These are phyloP conservation scores for Kregervanrija fluxuum DNA, from an alignment of 805 yeast species.

Conservation along the genomic window DNA sequence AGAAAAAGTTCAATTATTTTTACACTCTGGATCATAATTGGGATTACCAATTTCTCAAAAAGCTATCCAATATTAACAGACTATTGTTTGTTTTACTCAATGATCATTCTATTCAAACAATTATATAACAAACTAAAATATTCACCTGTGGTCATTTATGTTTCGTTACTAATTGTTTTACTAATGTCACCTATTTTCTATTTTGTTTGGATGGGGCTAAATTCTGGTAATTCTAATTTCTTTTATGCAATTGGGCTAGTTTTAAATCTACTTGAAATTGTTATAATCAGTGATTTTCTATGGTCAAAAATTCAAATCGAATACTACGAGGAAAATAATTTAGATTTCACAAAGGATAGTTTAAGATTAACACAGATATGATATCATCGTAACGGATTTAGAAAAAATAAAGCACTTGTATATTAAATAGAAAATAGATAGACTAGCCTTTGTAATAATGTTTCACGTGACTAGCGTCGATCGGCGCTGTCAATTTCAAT, in stretches of 20 bases:
- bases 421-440: not conserved
- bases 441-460: no score
- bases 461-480: no score
- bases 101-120: conserved; percentile 24
- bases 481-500: no score
- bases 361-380: conserved; percentile 43
- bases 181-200: conserved; percentile 82
- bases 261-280: conserved; percentile 61
- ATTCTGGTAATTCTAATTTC: conserved; percentile 94
- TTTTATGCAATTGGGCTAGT: conserved; percentile 90
- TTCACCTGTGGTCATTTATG: conserved; percentile 21
- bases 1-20: conserved; percentile 16
- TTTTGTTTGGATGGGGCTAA: conserved; percentile 88
- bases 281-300: conserved; percentile 64
- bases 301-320: conserved; percentile 76
- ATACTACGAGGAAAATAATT: conserved; percentile 36
- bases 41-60: conserved; percentile 53
- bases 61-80: conserved; percentile 86
- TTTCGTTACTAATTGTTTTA: conserved; percentile 27
- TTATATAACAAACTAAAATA: conserved; percentile 23
- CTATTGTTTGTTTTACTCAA: conserved; percentile 35
- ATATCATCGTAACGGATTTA: not conserved
- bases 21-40: conserved; percentile 34
- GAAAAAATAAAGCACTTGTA: not conserved
- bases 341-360: conserved; percentile 31